phyloP scores from a whole-genome alignment of 345 rosid species.

The Citrus sp. region DNA sequence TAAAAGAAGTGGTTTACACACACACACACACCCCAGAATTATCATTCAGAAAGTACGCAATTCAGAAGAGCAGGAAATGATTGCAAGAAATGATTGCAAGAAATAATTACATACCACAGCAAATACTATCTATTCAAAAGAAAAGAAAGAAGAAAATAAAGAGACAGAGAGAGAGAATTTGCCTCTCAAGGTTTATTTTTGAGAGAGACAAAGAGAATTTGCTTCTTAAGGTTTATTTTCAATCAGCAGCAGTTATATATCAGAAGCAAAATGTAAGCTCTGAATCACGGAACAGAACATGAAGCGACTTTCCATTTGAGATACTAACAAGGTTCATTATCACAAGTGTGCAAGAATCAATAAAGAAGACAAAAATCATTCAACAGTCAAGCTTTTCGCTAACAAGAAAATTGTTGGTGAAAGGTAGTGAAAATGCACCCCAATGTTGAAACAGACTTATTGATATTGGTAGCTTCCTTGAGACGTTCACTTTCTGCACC shows the following conservation, averaged over 20 bases:
- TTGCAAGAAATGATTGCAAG: neutral
- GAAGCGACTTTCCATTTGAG: conserved; percentile 92
- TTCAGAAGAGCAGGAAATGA: neutral
- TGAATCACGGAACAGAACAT: conserved; percentile 97
- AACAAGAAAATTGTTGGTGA: neutral
- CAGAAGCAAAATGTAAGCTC: conserved; percentile 99
- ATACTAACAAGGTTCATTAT: conserved; percentile 93
- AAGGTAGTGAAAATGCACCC: conserved; percentile 47
- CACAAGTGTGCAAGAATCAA: conserved; percentile 64
- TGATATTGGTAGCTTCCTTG: conserved; percentile 97
- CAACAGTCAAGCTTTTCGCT: neutral
- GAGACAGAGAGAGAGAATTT: neutral
- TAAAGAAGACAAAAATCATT: neutral
- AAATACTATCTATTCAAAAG: neutral
- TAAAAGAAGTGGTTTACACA: neutral
- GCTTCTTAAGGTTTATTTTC: neutral
- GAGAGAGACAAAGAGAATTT: neutral
- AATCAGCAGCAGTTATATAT: conserved; percentile 25
- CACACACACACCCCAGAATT: neutral
- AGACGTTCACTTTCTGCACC: conserved; percentile 99
- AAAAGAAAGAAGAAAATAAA: neutral
- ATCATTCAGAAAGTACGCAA: neutral
- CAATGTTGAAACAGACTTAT: conserved; percentile 92
- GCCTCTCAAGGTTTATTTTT: too few species aligned
- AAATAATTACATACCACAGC: neutral